Evolutionary conservation across 2,329 filamentous ascomycete species (phyloP), one percentile per base, ranked within the genome.

Genomic region (Pezicula rhizophila): DNA sequence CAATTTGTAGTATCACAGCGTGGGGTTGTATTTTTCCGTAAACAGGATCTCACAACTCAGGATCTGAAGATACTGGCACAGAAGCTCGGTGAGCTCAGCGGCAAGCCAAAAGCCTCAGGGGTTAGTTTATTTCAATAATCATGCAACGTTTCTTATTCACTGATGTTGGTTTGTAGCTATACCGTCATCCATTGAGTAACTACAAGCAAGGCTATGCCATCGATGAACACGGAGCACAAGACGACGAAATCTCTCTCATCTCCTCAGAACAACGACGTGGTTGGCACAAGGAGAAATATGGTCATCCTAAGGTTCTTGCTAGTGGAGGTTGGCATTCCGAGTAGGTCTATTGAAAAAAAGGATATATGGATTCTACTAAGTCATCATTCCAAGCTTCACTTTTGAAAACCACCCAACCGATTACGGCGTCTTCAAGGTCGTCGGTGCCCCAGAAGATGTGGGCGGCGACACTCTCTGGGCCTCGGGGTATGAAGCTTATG

Each of bases 1-100:
- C 5, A 4, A 5, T 8, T 33, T 39, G 5, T 23, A 75, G 75
- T 78, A 43, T 77, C 74, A 2, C 70, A 75, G 52, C 68, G 74
- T 6, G 74, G 75, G 1, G 74, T 79, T 0, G 71, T 77, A 15
- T 78, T 78, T 63, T 77, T 78, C 64, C 72, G 75, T 41, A 69
- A 70, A 40, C 75, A 79, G 52, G 66, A 74, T 55, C 64, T 79
- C 11, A 69, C 66, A 43, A 68, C 76, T 39, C 67, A 74, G 4
- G 65, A 74, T 12, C 76, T 79, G 54, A 80, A 80, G 62, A 62
- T 71, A 15, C 69, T 79, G 12, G 69, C 70, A 41, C 73, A 78
- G 48, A 66, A 71, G 12, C 67, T 76, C 0, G 73, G 73, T 12
- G 64, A 71, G 50, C 64, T 75, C 10, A 67, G 70, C 5, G 72